These are phyloP conservation scores for Aspergillus carbonarius DNA, from an alignment of 2,329 filamentous ascomycete species.

Conservation along the genomic window DNA sequence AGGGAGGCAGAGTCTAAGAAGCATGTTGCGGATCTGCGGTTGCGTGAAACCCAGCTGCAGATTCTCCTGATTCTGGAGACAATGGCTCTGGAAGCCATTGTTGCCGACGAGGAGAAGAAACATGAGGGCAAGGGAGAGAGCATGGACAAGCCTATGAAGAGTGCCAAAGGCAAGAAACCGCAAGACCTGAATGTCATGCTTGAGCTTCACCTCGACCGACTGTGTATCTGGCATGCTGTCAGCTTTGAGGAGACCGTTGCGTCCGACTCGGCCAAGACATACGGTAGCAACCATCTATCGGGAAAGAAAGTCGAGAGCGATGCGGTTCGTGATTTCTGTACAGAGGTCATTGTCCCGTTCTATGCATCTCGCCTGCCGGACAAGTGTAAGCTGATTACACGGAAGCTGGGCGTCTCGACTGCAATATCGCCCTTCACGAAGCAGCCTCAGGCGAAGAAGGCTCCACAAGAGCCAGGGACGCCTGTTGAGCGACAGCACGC, in stretches of 20 bases:
- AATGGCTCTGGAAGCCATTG: slow-evolving; percentile 41
- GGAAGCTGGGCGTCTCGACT: slow-evolving; percentile 48
- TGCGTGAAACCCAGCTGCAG: slow-evolving; percentile 51
- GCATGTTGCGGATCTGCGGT: slow-evolving; percentile 44
- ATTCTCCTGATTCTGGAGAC: slow-evolving; percentile 51
- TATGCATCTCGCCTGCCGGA: slow-evolving; percentile 50
- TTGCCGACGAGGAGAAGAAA: slow-evolving; percentile 20
- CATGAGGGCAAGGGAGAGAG: slow-evolving; percentile 17
- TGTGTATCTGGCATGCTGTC: slow-evolving; percentile 54
- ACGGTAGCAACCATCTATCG: slow-evolving; percentile 28
- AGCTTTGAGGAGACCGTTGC: slow-evolving; percentile 38
- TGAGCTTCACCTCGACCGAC: slow-evolving; percentile 48
- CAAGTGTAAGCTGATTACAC: slow-evolving; percentile 46
- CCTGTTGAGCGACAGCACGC: slow-evolving; percentile 31
- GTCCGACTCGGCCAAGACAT: slow-evolving; percentile 27
- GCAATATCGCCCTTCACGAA: slow-evolving; percentile 38
- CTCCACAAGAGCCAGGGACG: slow-evolving; percentile 32
- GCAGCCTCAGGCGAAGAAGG: slow-evolving; percentile 31
- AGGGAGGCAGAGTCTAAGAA: slow-evolving; percentile 41
- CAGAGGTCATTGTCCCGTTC: slow-evolving; percentile 52
- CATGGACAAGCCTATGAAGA: slow-evolving; percentile 16
- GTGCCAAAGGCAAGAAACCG: slow-evolving; percentile 37
- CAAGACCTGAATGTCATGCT: slow-evolving; percentile 46
- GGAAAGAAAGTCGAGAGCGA: slow-evolving; percentile 43
- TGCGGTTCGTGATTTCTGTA: slow-evolving; percentile 51